phyloP scores from a whole-genome alignment of 148 eudicot genomes.

The Spergularia bocconei region DNA sequence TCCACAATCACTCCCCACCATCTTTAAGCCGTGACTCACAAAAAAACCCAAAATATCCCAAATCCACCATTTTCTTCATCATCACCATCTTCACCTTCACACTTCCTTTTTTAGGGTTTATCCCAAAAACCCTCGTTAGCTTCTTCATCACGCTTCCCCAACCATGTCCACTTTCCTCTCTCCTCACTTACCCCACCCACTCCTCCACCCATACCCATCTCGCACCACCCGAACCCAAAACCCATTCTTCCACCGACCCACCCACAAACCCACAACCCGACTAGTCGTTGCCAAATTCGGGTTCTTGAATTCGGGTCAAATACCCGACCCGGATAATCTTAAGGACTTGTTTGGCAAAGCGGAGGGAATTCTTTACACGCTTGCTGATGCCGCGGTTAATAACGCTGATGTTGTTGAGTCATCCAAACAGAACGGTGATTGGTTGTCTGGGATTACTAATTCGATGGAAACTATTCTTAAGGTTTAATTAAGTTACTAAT shows the following conservation, averaged over 20 bases:
- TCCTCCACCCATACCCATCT: slow-evolving; percentile 22
- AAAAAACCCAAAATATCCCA: too few species aligned
- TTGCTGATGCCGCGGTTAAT: slow-evolving; percentile 87
- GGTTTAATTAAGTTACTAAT: slow-evolving; percentile 31
- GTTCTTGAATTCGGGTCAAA: slow-evolving; percentile 44
- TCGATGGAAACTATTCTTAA: slow-evolving; percentile 91
- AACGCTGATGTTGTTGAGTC: slow-evolving; percentile 36
- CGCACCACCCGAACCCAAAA: slow-evolving; percentile 17
- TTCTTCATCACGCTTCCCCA: neutral
- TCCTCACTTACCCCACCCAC: slow-evolving; percentile 27
- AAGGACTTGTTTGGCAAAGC: slow-evolving; percentile 51
- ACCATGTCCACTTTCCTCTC: slow-evolving; percentile 27
- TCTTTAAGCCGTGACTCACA: too few species aligned
- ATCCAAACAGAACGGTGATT: slow-evolving; percentile 75
- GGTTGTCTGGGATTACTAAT: slow-evolving; percentile 81
- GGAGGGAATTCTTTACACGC: slow-evolving; percentile 71
- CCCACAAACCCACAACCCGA: slow-evolving; percentile 14
- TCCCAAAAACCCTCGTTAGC: slow-evolving; percentile 8
- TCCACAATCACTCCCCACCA: too few species aligned
- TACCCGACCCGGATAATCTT: slow-evolving; percentile 63
- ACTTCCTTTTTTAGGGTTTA: slow-evolving; percentile 29
- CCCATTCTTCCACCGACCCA: too few species aligned
- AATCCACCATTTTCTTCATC: too few species aligned
- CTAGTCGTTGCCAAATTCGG: slow-evolving; percentile 51
- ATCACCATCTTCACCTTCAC: neutral